These are phyloP conservation scores for Boletus edulis DNA, from an alignment of 768 basidiomycete species.

Conservation along the genomic window DNA sequence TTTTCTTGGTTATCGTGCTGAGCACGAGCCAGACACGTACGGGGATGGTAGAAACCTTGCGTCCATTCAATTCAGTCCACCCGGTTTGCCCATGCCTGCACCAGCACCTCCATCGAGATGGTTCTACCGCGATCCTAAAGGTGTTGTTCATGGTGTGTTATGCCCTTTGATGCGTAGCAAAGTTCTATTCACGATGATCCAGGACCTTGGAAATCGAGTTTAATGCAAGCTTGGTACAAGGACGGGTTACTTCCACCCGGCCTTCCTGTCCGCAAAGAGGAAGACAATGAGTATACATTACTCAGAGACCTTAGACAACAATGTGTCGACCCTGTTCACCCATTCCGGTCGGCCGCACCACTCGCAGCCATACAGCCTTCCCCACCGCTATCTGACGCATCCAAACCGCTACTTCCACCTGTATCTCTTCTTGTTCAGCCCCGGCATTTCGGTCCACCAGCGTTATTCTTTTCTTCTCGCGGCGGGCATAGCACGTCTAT, in stretches of 20 bases:
- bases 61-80: constrained; percentile 72
- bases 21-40: constrained; percentile 56
- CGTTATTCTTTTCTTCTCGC: constrained; percentile 84
- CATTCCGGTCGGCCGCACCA: constrained; percentile 55
- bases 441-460: constrained; percentile 81
- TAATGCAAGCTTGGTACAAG: constrained; percentile 90
- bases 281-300: constrained; percentile 63
- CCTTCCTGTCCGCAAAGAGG: constrained; percentile 76
- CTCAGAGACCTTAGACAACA: constrained; percentile 76
- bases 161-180: background rate
- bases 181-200: constrained; percentile 9
- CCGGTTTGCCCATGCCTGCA: constrained; percentile 72
- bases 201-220: constrained; percentile 86
- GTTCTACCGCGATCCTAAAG: constrained; percentile 85
- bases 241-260: constrained; percentile 81
- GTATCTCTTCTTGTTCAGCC: constrained; percentile 79
- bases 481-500: constrained; percentile 88
- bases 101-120: constrained; percentile 69
- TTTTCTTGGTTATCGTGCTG: constrained; percentile 67
- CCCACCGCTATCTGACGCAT: constrained; percentile 31
- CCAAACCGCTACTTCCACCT: constrained; percentile 62
- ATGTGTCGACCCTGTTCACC: constrained; percentile 77
- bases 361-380: constrained; percentile 34
- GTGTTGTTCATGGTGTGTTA: constrained; percentile 67
- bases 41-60: constrained; percentile 47